These are phyloP conservation scores for Rhizopus delemar DNA, from an alignment of 371 early-diverging fungal genomes.

Conservation along the genomic window DNA sequence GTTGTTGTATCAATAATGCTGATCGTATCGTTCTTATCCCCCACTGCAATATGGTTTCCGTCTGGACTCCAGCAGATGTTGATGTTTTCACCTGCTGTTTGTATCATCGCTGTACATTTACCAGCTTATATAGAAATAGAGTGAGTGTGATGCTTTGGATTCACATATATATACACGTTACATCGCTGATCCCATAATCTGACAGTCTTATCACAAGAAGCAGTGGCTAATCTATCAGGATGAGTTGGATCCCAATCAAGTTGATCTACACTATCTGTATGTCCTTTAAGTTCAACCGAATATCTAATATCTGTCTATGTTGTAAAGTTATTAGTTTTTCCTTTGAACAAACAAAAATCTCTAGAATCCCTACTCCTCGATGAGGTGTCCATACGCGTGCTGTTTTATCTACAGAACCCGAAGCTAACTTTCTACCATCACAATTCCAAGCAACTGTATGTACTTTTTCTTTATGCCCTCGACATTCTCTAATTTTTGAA, in stretches of 20 bases:
- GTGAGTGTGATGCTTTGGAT: neutral
- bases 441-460: slow-evolving; percentile 71
- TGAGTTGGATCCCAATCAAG: slow-evolving; percentile 82
- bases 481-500: slow-evolving; percentile 50
- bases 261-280: slow-evolving; percentile 84
- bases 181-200: slow-evolving; percentile 87
- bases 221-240: slow-evolving; percentile 77
- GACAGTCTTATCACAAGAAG: slow-evolving; percentile 83
- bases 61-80: slow-evolving; percentile 87
- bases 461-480: slow-evolving; percentile 63
- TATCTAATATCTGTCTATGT: slow-evolving; percentile 60
- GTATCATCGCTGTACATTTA: slow-evolving; percentile 62
- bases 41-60: slow-evolving; percentile 78
- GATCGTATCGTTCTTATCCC: slow-evolving; percentile 81
- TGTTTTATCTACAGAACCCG: slow-evolving; percentile 70
- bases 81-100: slow-evolving; percentile 83
- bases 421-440: slow-evolving; percentile 66
- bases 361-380: slow-evolving; percentile 45
- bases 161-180: slow-evolving; percentile 28
- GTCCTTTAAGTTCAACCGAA: slow-evolving; percentile 75
- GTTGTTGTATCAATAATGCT: slow-evolving; percentile 77
- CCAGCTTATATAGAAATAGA: slow-evolving; percentile 44
- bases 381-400: slow-evolving; percentile 72
- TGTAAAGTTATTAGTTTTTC: neutral
- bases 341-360: neutral